Conservation (phyloP, 202 grass and related monocot species). For the Eragrostis tef region DNA sequence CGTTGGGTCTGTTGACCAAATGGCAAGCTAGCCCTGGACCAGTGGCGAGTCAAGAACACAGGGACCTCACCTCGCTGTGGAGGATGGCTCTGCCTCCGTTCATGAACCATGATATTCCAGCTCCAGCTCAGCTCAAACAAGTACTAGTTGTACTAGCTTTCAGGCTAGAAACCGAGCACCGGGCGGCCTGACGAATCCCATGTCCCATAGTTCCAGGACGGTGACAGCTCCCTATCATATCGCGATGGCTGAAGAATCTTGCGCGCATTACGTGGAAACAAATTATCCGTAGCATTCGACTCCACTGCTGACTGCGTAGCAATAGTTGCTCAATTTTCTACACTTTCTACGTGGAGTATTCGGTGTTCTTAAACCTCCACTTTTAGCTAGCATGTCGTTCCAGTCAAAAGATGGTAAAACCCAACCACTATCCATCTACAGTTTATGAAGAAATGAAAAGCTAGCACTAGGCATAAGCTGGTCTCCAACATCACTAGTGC, state of each 20-base stretch:
- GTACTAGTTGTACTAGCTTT: constrained; percentile 31
- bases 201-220: constrained; percentile 2
- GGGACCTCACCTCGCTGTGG: neutral
- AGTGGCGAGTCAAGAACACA: neutral
- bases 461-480: neutral
- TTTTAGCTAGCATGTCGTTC: constrained; percentile 4
- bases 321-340: neutral
- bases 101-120: constrained; percentile 2
- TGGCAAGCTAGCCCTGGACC: neutral
- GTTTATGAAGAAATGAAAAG: constrained; percentile 32
- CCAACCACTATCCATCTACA: neutral
- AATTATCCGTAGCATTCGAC: neutral
- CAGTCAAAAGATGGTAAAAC: constrained; percentile 24
- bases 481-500: neutral
- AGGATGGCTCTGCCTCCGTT: neutral
- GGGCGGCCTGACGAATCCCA: neutral
- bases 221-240: constrained; percentile 4
- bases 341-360: neutral
- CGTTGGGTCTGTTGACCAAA: neutral
- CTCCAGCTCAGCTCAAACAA: neutral
- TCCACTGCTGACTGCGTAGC: neutral
- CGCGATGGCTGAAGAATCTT: constrained; percentile 31
- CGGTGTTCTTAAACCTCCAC: neutral
- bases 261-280: neutral
- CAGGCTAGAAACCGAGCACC: constrained; percentile 27